Base-by-base conservation (phyloP, 768 basidiomycete species). In the Suillus discolor region DNA sequence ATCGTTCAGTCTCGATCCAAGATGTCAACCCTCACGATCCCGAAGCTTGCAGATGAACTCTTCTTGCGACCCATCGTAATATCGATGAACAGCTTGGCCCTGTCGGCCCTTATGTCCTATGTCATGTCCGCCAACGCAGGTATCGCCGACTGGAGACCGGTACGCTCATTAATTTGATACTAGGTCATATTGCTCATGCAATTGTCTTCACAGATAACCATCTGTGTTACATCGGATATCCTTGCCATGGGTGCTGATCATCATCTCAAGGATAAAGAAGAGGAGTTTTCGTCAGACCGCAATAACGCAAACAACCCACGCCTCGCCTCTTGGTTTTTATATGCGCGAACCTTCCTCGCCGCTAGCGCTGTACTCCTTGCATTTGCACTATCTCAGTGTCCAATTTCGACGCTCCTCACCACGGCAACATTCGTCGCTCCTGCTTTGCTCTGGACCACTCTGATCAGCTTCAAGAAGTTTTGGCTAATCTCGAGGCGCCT, bases 61-160 rank as follows among this genome's bases (percentile, higher is more conserved):
- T 53, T 53, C 51, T 12, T 53, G 51, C 51, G 25, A 53, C 51
- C 51, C 51, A 53, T 53, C 16, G 25, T 53, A 28, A 53, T 53
- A 28, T 53, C 51, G 28, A 28, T 53, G 51, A 31, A 53, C 28
- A 53, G 51, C 28, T 28, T 53, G 15, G 51, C 25, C 25, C 8
- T 53, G 51, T 53, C 25, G 9, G 1, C 8, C 51, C 25, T 53
- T 2, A 53, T 53, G 25, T 53, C 51, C 15, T 53, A 28, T 53
- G 51, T 28, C 16, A 53, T 53, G 51, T 53, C 51, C 8, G 25
- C 25, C 16, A 53, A 53, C 8, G 25, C 25, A 9, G 9, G 0
- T 18, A 16, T 53, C 25, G n/a, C n/a, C n/a, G 51, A 53, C 15
- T 28, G 51, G 51, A 53, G 51, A 53, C 25, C 51, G 8, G 51